A percentile compares a stretch with the other conserved stretches of the same genome.
These are phyloP conservation scores for Coniochaeta hoffmannii DNA, from an alignment of 2,329 filamentous ascomycete species.

Conservation along the genomic window DNA sequence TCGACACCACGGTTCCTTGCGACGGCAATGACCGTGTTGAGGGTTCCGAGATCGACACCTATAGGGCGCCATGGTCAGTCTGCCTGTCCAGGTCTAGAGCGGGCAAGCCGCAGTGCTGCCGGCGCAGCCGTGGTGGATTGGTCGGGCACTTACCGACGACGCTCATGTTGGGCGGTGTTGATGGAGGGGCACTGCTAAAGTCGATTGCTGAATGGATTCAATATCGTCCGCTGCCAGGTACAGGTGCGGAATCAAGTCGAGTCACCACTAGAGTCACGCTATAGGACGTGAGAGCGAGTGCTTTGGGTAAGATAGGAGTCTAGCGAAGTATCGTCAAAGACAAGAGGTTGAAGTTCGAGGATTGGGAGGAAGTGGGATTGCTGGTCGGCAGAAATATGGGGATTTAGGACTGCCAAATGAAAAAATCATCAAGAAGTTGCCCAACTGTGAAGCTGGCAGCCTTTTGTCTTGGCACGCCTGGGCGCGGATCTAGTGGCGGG, in stretches of 20 bases:
- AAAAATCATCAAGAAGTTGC: slow-evolving; percentile 2
- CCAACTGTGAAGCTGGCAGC: not conserved
- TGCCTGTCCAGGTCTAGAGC: slow-evolving; percentile 4
- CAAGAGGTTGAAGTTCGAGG: not conserved
- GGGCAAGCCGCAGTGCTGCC: not conserved
- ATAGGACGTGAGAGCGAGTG: not conserved
- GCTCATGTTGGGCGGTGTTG: slow-evolving; percentile 36
- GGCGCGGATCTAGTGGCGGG: slow-evolving; percentile 6
- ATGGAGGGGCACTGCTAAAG: slow-evolving; percentile 12
- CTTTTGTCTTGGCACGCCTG: not conserved
- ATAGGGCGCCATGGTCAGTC: slow-evolving; percentile 9
- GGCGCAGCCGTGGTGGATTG: not conserved
- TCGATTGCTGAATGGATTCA: not conserved
- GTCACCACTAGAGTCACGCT: slow-evolving; percentile 11
- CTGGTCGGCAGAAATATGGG: slow-evolving; percentile 2
- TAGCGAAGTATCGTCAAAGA: not conserved
- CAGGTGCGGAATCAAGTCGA: not conserved
- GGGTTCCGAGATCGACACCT: slow-evolving; percentile 91
- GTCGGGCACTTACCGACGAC: slow-evolving; percentile 40
- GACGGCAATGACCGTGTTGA: slow-evolving; percentile 96
- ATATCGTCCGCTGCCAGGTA: not conserved
- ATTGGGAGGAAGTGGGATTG: not conserved
- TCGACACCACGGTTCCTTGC: slow-evolving; percentile 98
- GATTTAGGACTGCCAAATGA: not conserved
- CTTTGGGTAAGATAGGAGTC: not conserved